These are phyloP conservation scores for Golubevia pallescens DNA, from an alignment of 1,284 basidiomycete species.

Conservation along the genomic window DNA sequence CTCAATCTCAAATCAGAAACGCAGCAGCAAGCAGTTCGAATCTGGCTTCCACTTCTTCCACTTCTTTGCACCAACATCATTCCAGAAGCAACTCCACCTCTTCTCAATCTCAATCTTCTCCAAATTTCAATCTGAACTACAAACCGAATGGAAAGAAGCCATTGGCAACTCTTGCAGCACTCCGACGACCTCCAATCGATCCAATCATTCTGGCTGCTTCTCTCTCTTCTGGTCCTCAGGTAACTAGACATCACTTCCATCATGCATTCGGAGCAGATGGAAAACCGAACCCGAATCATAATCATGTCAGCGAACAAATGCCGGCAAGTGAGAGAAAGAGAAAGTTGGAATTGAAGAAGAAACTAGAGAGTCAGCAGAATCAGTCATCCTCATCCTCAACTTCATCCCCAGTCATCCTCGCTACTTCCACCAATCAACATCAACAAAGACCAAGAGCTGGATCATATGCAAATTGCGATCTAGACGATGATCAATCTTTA, in stretches of 20 bases:
- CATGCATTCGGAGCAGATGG: conserved; percentile 50
- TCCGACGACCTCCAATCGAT: conserved; percentile 53
- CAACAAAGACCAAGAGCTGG: conserved; percentile 11
- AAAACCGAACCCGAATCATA: conserved; percentile 4
- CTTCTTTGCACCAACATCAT: no score
- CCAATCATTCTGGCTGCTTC: conserved; percentile 55
- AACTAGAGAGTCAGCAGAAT: no score
- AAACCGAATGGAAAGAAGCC: conserved; percentile 3
- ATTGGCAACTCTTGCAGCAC: conserved; percentile 47
- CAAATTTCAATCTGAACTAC: neutral
- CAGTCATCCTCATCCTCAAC: neutral
- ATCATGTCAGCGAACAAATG: conserved; percentile 22
- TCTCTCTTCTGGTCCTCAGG: conserved; percentile 47
- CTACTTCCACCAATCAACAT: conserved; percentile 8
- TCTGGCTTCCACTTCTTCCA: no score
- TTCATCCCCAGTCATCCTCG: neutral
- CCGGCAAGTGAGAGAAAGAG: conserved; percentile 11
- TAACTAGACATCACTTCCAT: conserved; percentile 58
- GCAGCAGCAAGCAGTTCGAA: neutral
- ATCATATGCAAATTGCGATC: conserved; percentile 44
- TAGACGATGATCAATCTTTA: conserved; percentile 12
- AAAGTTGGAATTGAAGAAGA: conserved; percentile 9
- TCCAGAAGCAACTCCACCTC: neutral
- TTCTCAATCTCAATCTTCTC: neutral
- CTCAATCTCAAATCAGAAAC: neutral